These are phyloP conservation scores for Mycena vitilis DNA, from an alignment of 768 basidiomycete species.

Conservation along the genomic window DNA sequence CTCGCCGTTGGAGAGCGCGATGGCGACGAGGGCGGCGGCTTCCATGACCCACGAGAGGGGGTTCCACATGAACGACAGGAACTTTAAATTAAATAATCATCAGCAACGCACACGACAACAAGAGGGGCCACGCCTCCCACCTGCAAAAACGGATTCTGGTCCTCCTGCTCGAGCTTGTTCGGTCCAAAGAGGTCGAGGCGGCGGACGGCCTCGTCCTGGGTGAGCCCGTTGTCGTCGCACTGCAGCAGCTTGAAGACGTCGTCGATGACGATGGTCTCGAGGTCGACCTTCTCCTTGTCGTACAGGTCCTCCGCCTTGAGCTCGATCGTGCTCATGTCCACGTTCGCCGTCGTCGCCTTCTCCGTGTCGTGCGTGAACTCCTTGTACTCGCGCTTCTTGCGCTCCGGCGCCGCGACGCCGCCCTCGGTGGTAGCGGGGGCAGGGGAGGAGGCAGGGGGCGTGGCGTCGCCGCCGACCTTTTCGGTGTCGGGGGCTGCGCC, in stretches of 20 bases:
- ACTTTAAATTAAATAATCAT: no score
- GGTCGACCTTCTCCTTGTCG: conserved; percentile 99
- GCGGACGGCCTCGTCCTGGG: conserved; percentile 76
- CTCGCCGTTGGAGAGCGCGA: conserved; percentile 94
- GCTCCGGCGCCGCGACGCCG: conserved; percentile 39
- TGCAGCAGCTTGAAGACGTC: conserved; percentile 98
- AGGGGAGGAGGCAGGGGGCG: conserved; percentile 1
- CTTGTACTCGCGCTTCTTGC: conserved; percentile 86
- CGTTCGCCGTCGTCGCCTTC: conserved; percentile 80
- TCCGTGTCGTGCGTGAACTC: conserved; percentile 82
- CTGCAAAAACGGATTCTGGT: conserved; percentile 92
- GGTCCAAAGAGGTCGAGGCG: conserved; percentile 95
- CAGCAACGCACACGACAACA: not conserved
- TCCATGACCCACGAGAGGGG: conserved; percentile 99
- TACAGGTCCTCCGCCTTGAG: conserved; percentile 94
- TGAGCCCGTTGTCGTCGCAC: conserved; percentile 86
- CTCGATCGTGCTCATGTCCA: conserved; percentile 92
- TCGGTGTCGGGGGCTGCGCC: not conserved
- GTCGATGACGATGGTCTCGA: conserved; percentile 96
- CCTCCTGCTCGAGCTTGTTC: conserved; percentile 92
- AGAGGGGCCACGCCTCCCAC: conserved; percentile 39
- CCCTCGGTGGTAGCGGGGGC: not conserved
- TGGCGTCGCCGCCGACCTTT: conserved; percentile 14
- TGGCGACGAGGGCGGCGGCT: conserved; percentile 93
- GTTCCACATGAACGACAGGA: conserved; percentile 99